Evolutionary conservation across 768 basidiomycete genomes (phyloP), one percentile per base, ranked within the genome.

Genomic region (Lactarius sp.): DNA sequence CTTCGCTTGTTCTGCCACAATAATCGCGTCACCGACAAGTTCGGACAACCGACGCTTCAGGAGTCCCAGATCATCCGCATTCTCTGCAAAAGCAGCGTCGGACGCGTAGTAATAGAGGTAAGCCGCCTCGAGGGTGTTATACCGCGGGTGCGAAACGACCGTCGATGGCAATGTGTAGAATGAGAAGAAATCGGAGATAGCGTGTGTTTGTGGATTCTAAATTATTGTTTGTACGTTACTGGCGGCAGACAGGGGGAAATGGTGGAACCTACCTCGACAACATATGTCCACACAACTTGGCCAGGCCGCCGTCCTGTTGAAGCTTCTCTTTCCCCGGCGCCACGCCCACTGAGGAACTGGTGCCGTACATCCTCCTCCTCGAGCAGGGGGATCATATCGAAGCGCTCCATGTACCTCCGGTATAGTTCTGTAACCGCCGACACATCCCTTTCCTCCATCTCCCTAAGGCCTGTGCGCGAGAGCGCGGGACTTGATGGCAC

Each of bases 131-230:
- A 99, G 82, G 34, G 84, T 70, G 20, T 81, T 79, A 71, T 94
- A 76, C 67, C 86, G 90, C n/a, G 79, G 65, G 68, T 84, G 85
- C 57, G 84, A 82, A 72, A 98, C 92, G 65, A 98, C 86, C 1
- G 93, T 90, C 5, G 96, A 98, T 0, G 97, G 96, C 27, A 99
- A 84, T 14, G 91, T 91, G 74, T 97, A 99, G 79, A 98, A 96
- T 9, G 96, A 95, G 76, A 98, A 88, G 71, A 95, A 90, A 76
- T 99, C 97, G 2, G 96, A 98, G 69, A 99, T 87, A 65, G 82
- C 81, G 63, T 88, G 84, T 3, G 89, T 88, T 62, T 83, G 75
- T 2, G 91, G 89, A 74, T 98, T 83, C 95, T 98, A 66, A 27
- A 44, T n/a, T 39, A 36, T 52, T 33, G 27, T n/a, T 56, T 41